A percentile compares a stretch with the other conserved stretches of the same genome.
phyloP scores from a whole-genome alignment of 176 grass and related monocot species.

The Paspalum notatum region DNA sequence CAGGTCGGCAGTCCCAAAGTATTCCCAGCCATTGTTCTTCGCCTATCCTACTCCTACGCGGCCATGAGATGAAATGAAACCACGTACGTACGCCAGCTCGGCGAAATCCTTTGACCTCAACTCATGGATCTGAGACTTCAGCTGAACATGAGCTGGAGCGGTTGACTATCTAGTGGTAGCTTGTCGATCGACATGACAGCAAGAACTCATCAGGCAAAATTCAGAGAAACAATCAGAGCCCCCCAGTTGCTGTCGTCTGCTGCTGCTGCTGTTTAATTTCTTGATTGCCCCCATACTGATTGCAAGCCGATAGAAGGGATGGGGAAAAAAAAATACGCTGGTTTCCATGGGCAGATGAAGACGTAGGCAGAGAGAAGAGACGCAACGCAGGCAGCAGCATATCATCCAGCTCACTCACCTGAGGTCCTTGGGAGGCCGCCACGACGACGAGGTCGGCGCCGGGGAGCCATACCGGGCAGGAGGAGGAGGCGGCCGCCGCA shows the following conservation, averaged over 20 bases:
- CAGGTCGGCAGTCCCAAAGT: slow-evolving; percentile 25
- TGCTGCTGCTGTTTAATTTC: too few relatives aligned
- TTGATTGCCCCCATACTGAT: too few relatives aligned
- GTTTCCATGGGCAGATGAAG: background rate
- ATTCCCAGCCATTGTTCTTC: slow-evolving; percentile 27
- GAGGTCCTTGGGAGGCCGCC: slow-evolving; percentile 58
- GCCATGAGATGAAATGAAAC: too few relatives aligned
- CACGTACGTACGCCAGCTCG: too few relatives aligned
- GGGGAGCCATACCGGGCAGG: slow-evolving; percentile 22
- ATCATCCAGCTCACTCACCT: slow-evolving; percentile 41
- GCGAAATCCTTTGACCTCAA: background rate
- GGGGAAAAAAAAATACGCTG: background rate
- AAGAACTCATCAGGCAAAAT: background rate
- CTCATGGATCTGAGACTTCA: background rate
- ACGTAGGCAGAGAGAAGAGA: too few relatives aligned
- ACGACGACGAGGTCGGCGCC: slow-evolving; percentile 33
- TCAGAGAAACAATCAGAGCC: too few relatives aligned
- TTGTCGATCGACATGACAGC: slow-evolving; percentile 13
- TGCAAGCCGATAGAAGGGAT: too few relatives aligned
- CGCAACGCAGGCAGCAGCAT: slow-evolving; percentile 4
- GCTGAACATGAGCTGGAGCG: slow-evolving; percentile 18
- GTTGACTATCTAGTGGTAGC: background rate
- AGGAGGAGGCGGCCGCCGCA: slow-evolving; percentile 27
- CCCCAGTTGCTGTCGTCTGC: too few relatives aligned
- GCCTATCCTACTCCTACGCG: too few relatives aligned